Evolutionary conservation across 306 rosid species (phyloP).

Genomic region (Casuarina cunninghamiana): DNA sequence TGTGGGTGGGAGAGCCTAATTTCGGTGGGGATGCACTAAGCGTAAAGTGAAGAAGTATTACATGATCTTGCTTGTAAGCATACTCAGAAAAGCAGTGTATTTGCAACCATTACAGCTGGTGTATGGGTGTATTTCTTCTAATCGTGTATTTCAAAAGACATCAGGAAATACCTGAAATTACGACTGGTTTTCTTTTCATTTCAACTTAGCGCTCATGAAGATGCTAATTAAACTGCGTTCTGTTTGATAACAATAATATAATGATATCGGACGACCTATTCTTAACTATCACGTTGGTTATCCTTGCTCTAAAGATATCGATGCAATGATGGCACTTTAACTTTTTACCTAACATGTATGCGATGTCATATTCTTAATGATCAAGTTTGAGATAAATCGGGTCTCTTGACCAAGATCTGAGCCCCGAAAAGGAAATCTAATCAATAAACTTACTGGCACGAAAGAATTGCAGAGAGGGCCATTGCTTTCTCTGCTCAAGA

Average conservation of each 20-base stretch:
- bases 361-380: neutral
- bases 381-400: neutral
- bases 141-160: neutral
- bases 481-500: too few relatives aligned
- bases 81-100: slow-evolving; percentile 32
- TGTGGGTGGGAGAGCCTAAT: too few relatives aligned
- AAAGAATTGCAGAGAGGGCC: neutral
- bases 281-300: neutral
- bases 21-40: slow-evolving; percentile 12
- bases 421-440: neutral
- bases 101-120: slow-evolving; percentile 36
- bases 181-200: too few relatives aligned
- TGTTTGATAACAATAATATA: too few relatives aligned
- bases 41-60: slow-evolving; percentile 32
- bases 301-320: neutral
- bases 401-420: neutral
- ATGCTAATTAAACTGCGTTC: too few relatives aligned
- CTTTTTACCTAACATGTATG: neutral
- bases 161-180: neutral
- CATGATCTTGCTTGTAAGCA: slow-evolving; percentile 38
- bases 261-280: too few relatives aligned
- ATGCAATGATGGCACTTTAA: neutral
- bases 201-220: too few relatives aligned
- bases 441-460: neutral
- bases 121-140: slow-evolving; percentile 15